Conservation (phyloP, 1,284 basidiomycete species). For the Austropuccinia psidii region DNA sequence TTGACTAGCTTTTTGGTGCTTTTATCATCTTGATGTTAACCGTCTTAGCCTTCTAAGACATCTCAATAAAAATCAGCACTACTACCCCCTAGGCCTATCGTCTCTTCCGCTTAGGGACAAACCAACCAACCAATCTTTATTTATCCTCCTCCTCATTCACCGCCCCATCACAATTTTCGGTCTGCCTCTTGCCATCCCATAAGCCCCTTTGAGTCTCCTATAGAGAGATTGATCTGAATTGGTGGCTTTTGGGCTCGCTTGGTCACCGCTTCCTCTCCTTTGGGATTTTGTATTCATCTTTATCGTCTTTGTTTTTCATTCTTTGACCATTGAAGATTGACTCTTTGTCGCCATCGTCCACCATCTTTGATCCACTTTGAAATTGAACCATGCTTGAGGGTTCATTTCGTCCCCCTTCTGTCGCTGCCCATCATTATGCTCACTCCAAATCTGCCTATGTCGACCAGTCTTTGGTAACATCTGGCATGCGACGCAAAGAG, state of each 20-base stretch:
- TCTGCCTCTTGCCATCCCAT: not conserved
- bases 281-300: not conserved
- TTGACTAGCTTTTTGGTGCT: not conserved
- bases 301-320: not conserved
- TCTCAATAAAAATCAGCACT: not conserved
- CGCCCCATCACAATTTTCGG: not conserved
- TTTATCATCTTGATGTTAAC: not conserved
- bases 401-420: conserved; percentile 25
- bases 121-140: not conserved
- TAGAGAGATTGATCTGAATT: not conserved
- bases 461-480: not conserved
- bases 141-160: not conserved
- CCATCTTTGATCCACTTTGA: not conserved
- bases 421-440: not conserved
- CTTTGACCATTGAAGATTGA: not conserved
- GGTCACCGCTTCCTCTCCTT: not conserved
- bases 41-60: not conserved
- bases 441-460: not conserved
- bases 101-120: not conserved
- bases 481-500: conserved; percentile 17
- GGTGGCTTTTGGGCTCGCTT: not conserved
- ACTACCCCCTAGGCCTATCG: not conserved
- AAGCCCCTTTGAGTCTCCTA: not conserved
- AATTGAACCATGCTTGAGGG: conserved; percentile 29
- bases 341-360: not conserved